Conservation (phyloP, 2,329 filamentous ascomycete species). For the Cercospora sojina region DNA sequence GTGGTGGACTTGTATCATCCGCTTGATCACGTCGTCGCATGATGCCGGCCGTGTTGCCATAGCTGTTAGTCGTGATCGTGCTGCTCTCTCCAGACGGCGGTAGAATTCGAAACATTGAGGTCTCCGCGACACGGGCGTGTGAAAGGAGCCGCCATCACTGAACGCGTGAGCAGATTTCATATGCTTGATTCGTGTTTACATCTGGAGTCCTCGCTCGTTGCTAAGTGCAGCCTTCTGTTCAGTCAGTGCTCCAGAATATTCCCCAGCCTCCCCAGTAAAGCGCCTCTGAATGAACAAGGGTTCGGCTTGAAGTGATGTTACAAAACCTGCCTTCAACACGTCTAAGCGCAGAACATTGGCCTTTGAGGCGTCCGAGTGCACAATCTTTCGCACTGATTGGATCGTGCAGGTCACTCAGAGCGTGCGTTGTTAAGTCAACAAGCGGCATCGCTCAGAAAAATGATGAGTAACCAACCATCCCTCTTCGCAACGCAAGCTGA, state of each 20-base stretch:
- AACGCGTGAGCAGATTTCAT: background rate
- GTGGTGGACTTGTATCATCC: background rate
- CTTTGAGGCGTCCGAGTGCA: background rate
- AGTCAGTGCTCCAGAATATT: background rate
- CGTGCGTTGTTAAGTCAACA: background rate
- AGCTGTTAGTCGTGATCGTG: constrained; percentile 8
- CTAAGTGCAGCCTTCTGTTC: background rate
- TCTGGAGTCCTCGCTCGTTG: background rate
- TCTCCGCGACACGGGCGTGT: background rate
- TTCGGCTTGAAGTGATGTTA: background rate
- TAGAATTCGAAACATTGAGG: constrained; percentile 9
- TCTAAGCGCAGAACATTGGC: background rate
- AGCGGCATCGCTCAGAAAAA: background rate
- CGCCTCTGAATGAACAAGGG: background rate
- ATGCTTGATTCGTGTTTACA: background rate
- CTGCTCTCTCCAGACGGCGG: constrained; percentile 6
- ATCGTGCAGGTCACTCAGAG: background rate
- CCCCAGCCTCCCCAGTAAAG: background rate
- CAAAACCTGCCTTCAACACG: constrained; percentile 1
- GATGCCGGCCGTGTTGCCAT: constrained; percentile 10
- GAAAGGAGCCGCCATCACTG: background rate
- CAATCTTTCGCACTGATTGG: background rate
- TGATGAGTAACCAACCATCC: background rate
- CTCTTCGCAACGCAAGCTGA: background rate
- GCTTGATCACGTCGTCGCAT: background rate